These are phyloP conservation scores for Pestalotiopsis sp. DNA, from an alignment of 2,329 filamentous ascomycete genomes.

Conservation along the genomic window DNA sequence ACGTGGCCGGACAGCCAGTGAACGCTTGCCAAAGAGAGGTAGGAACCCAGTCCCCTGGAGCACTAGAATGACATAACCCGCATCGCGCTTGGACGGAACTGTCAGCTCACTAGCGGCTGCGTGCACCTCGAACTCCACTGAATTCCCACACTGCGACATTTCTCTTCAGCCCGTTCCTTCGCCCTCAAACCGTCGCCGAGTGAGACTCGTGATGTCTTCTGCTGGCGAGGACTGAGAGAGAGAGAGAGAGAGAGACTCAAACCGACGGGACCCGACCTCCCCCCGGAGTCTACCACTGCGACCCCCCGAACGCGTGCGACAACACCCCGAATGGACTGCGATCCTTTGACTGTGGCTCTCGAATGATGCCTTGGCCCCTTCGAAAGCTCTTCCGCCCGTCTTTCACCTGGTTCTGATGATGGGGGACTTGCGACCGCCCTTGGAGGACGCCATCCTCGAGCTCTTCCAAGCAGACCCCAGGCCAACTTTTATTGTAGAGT, in stretches of 20 bases:
- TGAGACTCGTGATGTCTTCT: neutral
- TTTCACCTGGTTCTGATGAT: conserved; percentile 3
- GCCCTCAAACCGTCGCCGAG: neutral
- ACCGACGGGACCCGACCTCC: neutral
- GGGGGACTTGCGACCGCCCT: neutral
- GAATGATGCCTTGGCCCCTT: neutral
- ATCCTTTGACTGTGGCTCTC: neutral
- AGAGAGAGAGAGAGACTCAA: neutral
- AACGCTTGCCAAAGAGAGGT: neutral
- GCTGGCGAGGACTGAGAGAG: neutral
- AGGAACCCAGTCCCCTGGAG: neutral
- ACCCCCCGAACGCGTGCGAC: neutral
- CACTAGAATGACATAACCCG: conserved; percentile 5
- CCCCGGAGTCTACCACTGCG: neutral
- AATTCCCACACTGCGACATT: conserved; percentile 7
- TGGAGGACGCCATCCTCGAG: conserved; percentile 32
- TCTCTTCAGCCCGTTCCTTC: neutral
- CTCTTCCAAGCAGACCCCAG: conserved; percentile 44
- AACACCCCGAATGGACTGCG: neutral
- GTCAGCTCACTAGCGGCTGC: conserved; percentile 8
- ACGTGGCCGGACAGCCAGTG: neutral
- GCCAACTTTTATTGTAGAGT: conserved; percentile 41
- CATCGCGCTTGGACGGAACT: conserved; percentile 4
- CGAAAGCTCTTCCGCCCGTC: neutral
- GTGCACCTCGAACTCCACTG: conserved; percentile 1